Conservation (phyloP, 75 land plant genomes). For the Pinus tabuliformis region DNA sequence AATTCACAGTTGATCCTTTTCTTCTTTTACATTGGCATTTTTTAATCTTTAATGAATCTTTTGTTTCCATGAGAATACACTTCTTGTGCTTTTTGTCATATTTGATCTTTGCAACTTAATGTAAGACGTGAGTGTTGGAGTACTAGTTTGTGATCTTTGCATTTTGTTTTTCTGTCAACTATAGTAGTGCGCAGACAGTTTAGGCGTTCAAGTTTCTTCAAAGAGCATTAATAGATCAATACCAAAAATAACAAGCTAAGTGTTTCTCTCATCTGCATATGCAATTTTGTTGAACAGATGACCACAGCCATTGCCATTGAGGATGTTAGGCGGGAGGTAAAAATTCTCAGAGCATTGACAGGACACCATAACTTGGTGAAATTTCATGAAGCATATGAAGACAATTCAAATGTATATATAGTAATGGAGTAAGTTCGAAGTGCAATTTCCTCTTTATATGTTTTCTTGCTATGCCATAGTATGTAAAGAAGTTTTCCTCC, state of each 20-base stretch:
- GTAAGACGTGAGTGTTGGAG: not conserved
- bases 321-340: slow-evolving; percentile 91
- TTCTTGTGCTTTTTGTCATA: not conserved
- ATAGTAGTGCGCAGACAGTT: not conserved
- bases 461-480: not conserved
- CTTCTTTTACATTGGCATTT: not conserved
- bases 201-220: not conserved
- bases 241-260: not conserved
- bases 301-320: slow-evolving; percentile 92
- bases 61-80: not conserved
- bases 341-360: slow-evolving; percentile 76
- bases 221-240: not conserved
- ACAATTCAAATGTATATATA: slow-evolving; percentile 78
- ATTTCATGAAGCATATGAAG: slow-evolving; percentile 87
- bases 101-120: not conserved
- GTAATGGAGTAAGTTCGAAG: slow-evolving; percentile 82
- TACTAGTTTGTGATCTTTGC: not conserved
- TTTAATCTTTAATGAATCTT: not conserved
- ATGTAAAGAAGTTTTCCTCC: not conserved
- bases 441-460: not conserved
- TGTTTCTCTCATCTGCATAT: not conserved
- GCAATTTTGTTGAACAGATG: slow-evolving; percentile 45
- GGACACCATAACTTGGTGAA: slow-evolving; percentile 78
- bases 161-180: not conserved
- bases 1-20: not conserved